Evolutionary conservation across 176 grass and related monocot species (phyloP).

Genomic region (Saccharum spontaneum): DNA sequence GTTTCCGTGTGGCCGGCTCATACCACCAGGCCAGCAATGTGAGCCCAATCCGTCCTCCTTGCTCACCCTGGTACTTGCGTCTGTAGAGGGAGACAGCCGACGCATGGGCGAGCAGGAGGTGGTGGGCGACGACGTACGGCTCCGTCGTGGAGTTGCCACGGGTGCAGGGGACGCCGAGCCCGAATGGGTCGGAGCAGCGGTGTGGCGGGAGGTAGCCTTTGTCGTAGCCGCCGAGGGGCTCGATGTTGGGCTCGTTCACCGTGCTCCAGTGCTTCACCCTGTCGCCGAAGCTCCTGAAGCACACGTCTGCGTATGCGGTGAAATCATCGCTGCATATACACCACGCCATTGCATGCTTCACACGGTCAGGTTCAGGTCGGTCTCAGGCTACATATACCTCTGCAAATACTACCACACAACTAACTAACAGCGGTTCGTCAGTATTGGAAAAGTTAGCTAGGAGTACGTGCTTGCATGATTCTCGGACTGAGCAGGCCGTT

Average conservation of each 20-base stretch:
- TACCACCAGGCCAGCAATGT: slow-evolving; percentile 64
- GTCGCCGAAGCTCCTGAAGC: slow-evolving; percentile 78
- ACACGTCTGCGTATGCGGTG: slow-evolving; percentile 54
- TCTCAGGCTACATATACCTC: no score
- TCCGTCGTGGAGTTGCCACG: slow-evolving; percentile 61
- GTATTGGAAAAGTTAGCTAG: no score
- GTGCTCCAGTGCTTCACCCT: slow-evolving; percentile 76
- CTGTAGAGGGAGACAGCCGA: slow-evolving; percentile 55
- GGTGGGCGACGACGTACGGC: slow-evolving; percentile 50
- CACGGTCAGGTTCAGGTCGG: no score
- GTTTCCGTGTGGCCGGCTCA: slow-evolving; percentile 37
- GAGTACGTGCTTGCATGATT: slow-evolving; percentile 43
- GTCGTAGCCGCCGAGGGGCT: slow-evolving; percentile 57
- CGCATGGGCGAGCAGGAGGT: slow-evolving; percentile 52
- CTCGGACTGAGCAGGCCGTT: slow-evolving; percentile 53
- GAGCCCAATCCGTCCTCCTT: slow-evolving; percentile 70
- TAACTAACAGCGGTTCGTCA: no score
- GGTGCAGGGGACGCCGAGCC: slow-evolving; percentile 30
- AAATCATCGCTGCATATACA: slow-evolving; percentile 61
- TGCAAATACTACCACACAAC: no score
- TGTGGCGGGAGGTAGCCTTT: slow-evolving; percentile 25
- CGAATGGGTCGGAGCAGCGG: slow-evolving; percentile 68
- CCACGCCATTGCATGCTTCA: no score
- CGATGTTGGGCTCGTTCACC: slow-evolving; percentile 72
- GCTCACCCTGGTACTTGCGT: slow-evolving; percentile 49